Conservation (phyloP, 202 grass and related monocot genomes). For the Brachypodium distachyon region DNA sequence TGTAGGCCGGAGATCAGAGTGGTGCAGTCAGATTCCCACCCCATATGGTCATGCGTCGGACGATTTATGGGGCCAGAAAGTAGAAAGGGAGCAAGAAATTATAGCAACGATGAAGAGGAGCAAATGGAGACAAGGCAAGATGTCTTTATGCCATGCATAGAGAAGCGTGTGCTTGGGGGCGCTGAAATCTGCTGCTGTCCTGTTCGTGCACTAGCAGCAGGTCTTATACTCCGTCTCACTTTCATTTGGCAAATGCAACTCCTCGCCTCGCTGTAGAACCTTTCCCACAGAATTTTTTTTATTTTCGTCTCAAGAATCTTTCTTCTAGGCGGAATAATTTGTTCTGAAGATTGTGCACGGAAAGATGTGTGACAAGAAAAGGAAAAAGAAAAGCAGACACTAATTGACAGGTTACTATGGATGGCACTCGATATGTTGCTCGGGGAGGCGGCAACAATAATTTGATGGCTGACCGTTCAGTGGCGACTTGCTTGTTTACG, state of each 20-base stretch:
- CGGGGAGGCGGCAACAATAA: conserved; percentile 12
- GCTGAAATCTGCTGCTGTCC: conserved; percentile 23
- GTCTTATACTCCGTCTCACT: no score
- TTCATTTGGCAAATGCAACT: no score
- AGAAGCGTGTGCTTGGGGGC: conserved; percentile 13
- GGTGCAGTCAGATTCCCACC: no score
- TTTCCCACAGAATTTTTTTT: no score
- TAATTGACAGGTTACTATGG: conserved; percentile 25
- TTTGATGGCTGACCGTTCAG: conserved; percentile 39
- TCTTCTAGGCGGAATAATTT: not conserved
- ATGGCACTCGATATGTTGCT: conserved; percentile 10
- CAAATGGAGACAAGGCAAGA: conserved; percentile 23
- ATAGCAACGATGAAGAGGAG: conserved; percentile 26
- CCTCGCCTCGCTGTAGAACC: not conserved
- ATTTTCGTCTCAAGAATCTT: no score
- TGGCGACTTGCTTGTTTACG: not conserved
- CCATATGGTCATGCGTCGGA: no score
- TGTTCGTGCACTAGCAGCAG: conserved; percentile 34
- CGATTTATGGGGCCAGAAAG: no score
- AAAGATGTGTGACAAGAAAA: not conserved
- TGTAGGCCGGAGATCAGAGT: no score
- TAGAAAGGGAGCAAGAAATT: conserved; percentile 15
- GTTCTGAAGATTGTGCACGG: not conserved
- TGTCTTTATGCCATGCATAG: conserved; percentile 25
- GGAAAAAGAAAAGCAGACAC: not conserved